These are phyloP conservation scores for Fusarium illudens DNA, from an alignment of 2,329 filamentous ascomycete species.

Conservation along the genomic window DNA sequence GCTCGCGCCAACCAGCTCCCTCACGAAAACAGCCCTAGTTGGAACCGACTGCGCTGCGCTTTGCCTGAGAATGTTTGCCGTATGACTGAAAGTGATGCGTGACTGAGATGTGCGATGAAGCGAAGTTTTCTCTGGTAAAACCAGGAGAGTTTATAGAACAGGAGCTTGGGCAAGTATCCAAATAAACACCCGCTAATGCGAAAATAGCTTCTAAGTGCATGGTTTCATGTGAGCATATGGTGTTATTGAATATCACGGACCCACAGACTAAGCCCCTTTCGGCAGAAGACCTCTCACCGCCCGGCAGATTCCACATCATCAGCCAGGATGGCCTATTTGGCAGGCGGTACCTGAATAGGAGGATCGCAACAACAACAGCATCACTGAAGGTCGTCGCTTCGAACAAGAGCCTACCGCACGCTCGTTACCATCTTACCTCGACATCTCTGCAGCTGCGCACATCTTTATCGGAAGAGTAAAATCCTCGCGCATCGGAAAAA, in stretches of 20 bases:
- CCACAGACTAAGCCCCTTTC: slow-evolving; percentile 18
- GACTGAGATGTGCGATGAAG: slow-evolving; percentile 28
- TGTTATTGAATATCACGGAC: slow-evolving; percentile 31
- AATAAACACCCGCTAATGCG: slow-evolving; percentile 34
- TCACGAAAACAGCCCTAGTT: slow-evolving; percentile 15
- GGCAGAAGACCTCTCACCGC: slow-evolving; percentile 41
- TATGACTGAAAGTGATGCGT: slow-evolving; percentile 26
- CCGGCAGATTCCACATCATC: slow-evolving; percentile 48
- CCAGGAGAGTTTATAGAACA: slow-evolving; percentile 34
- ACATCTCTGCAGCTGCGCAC: background rate
- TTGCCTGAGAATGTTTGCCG: slow-evolving; percentile 24
- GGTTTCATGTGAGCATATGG: slow-evolving; percentile 16
- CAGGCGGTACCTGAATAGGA: slow-evolving; percentile 42
- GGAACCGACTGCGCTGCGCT: slow-evolving; percentile 7
- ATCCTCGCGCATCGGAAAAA: slow-evolving; percentile 47
- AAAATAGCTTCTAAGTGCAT: slow-evolving; percentile 40
- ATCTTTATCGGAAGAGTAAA: background rate
- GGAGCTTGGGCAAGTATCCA: slow-evolving; percentile 35
- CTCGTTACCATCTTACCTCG: background rate
- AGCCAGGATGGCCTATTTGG: slow-evolving; percentile 40
- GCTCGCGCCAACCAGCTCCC: slow-evolving; percentile 25
- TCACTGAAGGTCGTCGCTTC: slow-evolving; percentile 26
- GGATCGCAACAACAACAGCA: slow-evolving; percentile 34
- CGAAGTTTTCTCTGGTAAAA: slow-evolving; percentile 37
- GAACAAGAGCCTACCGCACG: slow-evolving; percentile 9